Percentiles rank a stretch among this genome's conserved stretches.
phyloP scores from a whole-genome alignment of 2,329 filamentous ascomycete genomes.

The Talaromyces funiculosus region DNA sequence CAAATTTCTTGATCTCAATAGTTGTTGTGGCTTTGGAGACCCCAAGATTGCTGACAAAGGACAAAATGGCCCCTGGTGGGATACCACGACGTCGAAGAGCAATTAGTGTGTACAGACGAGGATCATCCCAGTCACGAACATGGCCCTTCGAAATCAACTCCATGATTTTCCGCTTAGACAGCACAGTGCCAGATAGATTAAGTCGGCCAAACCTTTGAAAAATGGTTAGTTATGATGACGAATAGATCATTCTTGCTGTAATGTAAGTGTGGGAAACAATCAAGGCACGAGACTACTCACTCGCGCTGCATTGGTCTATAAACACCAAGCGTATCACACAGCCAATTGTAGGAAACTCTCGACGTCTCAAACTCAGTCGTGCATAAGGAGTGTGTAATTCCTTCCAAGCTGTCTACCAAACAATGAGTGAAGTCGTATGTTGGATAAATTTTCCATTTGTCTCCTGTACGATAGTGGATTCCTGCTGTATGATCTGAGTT shows the following conservation, averaged over 20 bases:
- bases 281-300: constrained; percentile 32
- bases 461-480: constrained; percentile 58
- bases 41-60: constrained; percentile 85
- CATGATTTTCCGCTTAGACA: constrained; percentile 79
- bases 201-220: constrained; percentile 52
- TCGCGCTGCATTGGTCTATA: constrained; percentile 94
- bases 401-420: constrained; percentile 85
- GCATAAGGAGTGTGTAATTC: constrained; percentile 85
- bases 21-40: constrained; percentile 76
- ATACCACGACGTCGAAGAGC: constrained; percentile 77
- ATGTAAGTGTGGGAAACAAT: too few species aligned
- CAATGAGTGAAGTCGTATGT: constrained; percentile 93
- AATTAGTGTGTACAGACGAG: constrained; percentile 80
- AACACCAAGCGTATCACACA: constrained; percentile 73
- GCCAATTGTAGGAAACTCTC: constrained; percentile 82
- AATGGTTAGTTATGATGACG: background rate
- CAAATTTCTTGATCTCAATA: constrained; percentile 77
- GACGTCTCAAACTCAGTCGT: constrained; percentile 88
- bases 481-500: constrained; percentile 45
- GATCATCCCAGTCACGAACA: constrained; percentile 87
- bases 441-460: constrained; percentile 87
- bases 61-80: constrained; percentile 79
- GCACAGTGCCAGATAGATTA: constrained; percentile 75
- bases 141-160: constrained; percentile 71
- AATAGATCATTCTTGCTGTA: too few species aligned